A percentile compares a stretch with the other conserved stretches of the same genome.
These are phyloP conservation scores for Prunella vulgaris DNA, from an alignment of 257 asterid species.

Conservation along the genomic window DNA sequence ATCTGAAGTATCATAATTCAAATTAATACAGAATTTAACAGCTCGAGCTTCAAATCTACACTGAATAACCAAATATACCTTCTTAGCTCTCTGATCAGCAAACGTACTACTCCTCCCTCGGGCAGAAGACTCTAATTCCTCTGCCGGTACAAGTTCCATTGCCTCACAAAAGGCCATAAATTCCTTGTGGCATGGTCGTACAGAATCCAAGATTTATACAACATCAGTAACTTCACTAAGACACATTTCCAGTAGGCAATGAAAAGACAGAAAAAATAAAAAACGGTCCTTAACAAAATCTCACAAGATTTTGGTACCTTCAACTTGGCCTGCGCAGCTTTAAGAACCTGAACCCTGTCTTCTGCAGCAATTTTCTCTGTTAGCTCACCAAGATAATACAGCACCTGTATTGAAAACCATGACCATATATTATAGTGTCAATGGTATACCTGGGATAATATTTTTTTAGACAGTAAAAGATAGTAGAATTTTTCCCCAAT, in stretches of 20 bases:
- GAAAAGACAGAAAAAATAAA: not conserved
- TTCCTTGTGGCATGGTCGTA: slow-evolving; percentile 43
- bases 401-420: slow-evolving; percentile 52
- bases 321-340: slow-evolving; percentile 68
- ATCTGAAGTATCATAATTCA: slow-evolving; percentile 41
- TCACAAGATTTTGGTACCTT: slow-evolving; percentile 46
- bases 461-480: not conserved
- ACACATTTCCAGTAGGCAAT: not conserved
- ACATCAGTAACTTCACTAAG: slow-evolving; percentile 1
- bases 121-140: slow-evolving; percentile 52
- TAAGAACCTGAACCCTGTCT: slow-evolving; percentile 67
- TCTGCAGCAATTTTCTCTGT: slow-evolving; percentile 60
- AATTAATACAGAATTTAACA: slow-evolving; percentile 1
- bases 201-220: slow-evolving; percentile 14
- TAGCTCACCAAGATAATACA: slow-evolving; percentile 76
- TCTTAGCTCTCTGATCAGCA: slow-evolving; percentile 79
- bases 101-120: slow-evolving; percentile 36
- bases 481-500: not conserved
- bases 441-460: not conserved
- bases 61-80: slow-evolving; percentile 37
- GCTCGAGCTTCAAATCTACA: not conserved
- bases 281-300: not conserved
- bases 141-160: slow-evolving; percentile 90
- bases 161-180: slow-evolving; percentile 83
- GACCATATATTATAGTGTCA: not conserved